Conservation (phyloP, 2,329 filamentous ascomycete genomes). For the Thermoascus crustaceus region DNA sequence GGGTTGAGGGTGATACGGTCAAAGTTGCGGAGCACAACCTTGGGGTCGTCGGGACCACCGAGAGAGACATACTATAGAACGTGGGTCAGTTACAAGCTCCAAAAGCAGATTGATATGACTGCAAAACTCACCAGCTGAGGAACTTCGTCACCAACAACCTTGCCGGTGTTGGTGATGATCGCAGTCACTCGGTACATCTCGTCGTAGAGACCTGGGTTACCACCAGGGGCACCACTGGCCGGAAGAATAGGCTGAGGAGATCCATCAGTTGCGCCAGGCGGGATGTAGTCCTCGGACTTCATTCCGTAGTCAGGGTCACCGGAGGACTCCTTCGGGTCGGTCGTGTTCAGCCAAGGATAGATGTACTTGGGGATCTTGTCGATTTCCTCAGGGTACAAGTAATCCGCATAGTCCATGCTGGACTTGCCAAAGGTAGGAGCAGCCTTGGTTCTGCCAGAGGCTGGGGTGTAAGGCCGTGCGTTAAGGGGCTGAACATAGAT, state of each 20-base stretch:
- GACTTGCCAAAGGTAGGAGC: conserved; percentile 46
- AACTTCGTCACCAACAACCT: conserved; percentile 43
- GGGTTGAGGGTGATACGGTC: conserved; percentile 65
- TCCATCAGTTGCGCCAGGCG: conserved; percentile 43
- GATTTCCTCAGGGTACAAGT: conserved; percentile 49
- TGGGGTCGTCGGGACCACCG: conserved; percentile 65
- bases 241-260: conserved; percentile 49
- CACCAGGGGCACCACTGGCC: conserved; percentile 52
- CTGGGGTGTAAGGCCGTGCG: conserved; percentile 44
- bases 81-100: conserved; percentile 1
- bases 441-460: conserved; percentile 43
- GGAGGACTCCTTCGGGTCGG: conserved; percentile 45
- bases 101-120: not conserved
- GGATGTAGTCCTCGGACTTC: conserved; percentile 42
- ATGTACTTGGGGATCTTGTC: conserved; percentile 48
- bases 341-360: conserved; percentile 58
- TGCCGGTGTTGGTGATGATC: conserved; percentile 45
- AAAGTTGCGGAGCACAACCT: conserved; percentile 65
- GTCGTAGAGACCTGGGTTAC: conserved; percentile 50
- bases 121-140: conserved; percentile 38
- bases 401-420: conserved; percentile 42
- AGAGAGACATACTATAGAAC: conserved; percentile 59
- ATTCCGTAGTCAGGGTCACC: conserved; percentile 48
- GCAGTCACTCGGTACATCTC: conserved; percentile 42
- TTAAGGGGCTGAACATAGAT: conserved; percentile 40